Conservation (phyloP, 2,329 filamentous ascomycete species). For the Aspergillus fijiensis region DNA sequence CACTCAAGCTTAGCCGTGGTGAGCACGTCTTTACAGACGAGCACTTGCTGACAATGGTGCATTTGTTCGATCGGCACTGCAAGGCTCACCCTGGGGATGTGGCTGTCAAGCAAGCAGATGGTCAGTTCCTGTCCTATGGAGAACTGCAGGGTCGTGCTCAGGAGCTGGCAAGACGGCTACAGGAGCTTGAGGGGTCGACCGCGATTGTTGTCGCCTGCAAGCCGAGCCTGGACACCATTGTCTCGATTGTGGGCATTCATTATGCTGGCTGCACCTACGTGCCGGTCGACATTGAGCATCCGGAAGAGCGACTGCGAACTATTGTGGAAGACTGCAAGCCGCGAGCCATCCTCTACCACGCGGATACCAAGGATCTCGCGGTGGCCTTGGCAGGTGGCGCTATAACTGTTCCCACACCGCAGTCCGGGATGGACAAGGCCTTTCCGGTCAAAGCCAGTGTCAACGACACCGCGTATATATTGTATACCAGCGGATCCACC, state of each 20-base stretch:
- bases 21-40: neutral
- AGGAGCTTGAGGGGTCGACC: too few relatives aligned
- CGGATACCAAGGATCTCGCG: neutral
- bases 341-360: neutral
- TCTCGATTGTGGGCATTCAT: neutral
- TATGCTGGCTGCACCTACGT: neutral
- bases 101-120: neutral
- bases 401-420: too few relatives aligned
- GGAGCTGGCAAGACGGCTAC: too few relatives aligned
- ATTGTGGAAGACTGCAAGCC: neutral
- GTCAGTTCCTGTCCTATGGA: too few relatives aligned
- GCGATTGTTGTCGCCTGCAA: too few relatives aligned
- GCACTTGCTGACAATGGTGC: neutral
- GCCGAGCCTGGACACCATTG: neutral
- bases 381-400: too few relatives aligned
- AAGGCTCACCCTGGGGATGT: neutral
- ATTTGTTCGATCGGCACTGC: neutral
- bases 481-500: slow-evolving; percentile 35
- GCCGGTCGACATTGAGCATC: neutral
- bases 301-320: neutral
- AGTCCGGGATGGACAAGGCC: too few relatives aligned
- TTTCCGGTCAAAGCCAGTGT: slow-evolving; percentile 17
- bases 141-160: too few relatives aligned
- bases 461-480: slow-evolving; percentile 28
- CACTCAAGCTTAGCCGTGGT: too few relatives aligned